phyloP scores from a whole-genome alignment of 163 green algal species.

The Smithsoniella earleae region DNA sequence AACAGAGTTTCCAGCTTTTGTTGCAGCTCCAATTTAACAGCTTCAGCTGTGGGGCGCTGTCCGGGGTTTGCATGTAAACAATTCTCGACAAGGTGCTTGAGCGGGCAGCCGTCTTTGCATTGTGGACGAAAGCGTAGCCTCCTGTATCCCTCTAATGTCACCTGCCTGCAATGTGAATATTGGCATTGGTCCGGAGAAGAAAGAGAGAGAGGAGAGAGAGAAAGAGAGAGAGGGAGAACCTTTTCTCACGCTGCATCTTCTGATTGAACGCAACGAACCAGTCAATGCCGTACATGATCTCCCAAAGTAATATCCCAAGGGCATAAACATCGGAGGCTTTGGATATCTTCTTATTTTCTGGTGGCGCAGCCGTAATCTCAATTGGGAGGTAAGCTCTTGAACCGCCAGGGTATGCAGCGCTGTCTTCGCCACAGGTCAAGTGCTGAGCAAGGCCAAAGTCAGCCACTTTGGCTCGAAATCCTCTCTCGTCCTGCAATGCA shows the following conservation, averaged over 20 bases:
- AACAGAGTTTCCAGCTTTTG: no score
- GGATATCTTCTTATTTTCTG: not conserved
- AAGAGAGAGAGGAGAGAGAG: no score
- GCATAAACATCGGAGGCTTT: not conserved
- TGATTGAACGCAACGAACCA: not conserved
- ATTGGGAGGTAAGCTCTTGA: not conserved
- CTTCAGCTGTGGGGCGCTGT: no score
- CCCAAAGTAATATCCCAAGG: not conserved
- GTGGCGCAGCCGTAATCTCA: not conserved
- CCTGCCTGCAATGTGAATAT: no score
- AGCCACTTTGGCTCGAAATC: constrained; percentile 49
- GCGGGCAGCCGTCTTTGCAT: no score
- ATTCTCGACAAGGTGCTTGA: no score
- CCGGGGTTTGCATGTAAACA: no score
- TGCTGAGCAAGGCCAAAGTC: constrained; percentile 49
- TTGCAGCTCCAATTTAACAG: no score
- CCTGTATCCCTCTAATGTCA: no score
- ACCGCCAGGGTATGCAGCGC: not conserved
- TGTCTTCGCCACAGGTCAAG: not conserved
- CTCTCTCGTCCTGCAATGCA: constrained; percentile 31
- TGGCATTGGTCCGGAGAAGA: no score
- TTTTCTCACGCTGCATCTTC: not conserved
- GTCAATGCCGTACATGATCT: not conserved
- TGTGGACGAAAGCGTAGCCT: no score
- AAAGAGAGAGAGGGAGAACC: not conserved